Evolutionary conservation across 2,329 filamentous ascomycete genomes (phyloP).

Genomic region (Dothideomycetes sp.): DNA sequence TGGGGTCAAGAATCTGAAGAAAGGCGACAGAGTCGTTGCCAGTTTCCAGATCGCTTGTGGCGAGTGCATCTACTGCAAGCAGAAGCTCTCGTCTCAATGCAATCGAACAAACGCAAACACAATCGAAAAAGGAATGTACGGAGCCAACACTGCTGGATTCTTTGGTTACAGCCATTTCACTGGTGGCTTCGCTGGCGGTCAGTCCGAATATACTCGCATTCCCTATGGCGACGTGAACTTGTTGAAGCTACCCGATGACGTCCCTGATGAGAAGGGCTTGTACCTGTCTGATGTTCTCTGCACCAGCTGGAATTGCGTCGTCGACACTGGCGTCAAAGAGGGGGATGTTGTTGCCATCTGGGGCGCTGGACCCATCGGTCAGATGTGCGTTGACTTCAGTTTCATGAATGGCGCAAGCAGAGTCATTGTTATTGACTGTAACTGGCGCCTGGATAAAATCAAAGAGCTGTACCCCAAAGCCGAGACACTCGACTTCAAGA

Average conservation of each 20-base stretch:
- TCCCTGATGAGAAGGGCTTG: conserved; percentile 75
- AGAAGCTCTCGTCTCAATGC: conserved; percentile 70
- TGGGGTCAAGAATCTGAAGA: conserved; percentile 30
- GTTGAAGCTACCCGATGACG: conserved; percentile 62
- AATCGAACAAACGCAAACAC: conserved; percentile 69
- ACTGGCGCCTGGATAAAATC: conserved; percentile 58
- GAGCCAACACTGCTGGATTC: conserved; percentile 59
- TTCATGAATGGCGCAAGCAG: conserved; percentile 61
- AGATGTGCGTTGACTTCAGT: conserved; percentile 60
- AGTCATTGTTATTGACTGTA: conserved; percentile 71
- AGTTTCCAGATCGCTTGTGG: conserved; percentile 72
- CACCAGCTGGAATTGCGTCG: conserved; percentile 72
- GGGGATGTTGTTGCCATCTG: conserved; percentile 72
- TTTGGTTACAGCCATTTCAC: conserved; percentile 58
- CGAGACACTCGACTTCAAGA: conserved; percentile 58
- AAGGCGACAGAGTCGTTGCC: conserved; percentile 57
- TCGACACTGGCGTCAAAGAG: conserved; percentile 71
- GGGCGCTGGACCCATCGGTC: conserved; percentile 79
- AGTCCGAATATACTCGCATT: conserved; percentile 78
- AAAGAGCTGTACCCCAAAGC: conserved; percentile 54
- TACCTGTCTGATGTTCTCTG: conserved; percentile 71
- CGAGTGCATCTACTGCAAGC: conserved; percentile 63
- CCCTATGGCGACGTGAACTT: conserved; percentile 73
- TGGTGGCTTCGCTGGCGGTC: conserved; percentile 76
- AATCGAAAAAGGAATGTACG: conserved; percentile 64